phyloP scores from a whole-genome alignment of 306 rosid genomes.

The Gastrolobium bilobum region DNA sequence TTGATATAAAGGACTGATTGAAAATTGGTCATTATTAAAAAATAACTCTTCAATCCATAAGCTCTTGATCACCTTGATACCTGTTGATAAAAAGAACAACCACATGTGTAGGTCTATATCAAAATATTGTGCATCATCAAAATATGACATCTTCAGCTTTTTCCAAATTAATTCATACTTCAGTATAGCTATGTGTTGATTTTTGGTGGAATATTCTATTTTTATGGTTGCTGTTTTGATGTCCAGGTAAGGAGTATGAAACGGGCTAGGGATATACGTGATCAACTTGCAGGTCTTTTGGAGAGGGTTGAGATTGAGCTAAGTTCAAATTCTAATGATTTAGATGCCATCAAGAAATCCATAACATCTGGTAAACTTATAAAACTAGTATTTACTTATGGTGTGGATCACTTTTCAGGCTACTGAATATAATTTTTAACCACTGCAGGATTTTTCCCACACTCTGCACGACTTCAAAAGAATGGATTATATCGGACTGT shows the following conservation, averaged over 20 bases:
- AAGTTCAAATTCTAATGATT: conserved; percentile 68
- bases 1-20: too few relatives aligned
- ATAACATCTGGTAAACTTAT: conserved; percentile 80
- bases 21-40: too few relatives aligned
- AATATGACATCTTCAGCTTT: not conserved
- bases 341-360: conserved; percentile 83
- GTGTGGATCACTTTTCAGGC: conserved; percentile 2
- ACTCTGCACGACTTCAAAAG: conserved; percentile 83
- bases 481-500: conserved; percentile 84
- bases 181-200: not conserved
- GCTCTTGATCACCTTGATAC: too few relatives aligned
- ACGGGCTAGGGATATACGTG: conserved; percentile 94
- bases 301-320: conserved; percentile 95
- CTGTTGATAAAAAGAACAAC: too few relatives aligned
- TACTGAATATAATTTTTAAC: conserved; percentile 38
- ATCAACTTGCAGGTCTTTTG: conserved; percentile 91
- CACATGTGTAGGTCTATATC: too few relatives aligned
- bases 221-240: conserved; percentile 39
- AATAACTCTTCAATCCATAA: too few relatives aligned
- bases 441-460: conserved; percentile 84
- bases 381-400: conserved; percentile 15
- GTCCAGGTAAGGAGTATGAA: conserved; percentile 95
- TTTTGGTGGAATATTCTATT: conserved; percentile 38
- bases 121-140: too few relatives aligned
- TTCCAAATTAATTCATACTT: conserved; percentile 5